Conservation (phyloP, 768 basidiomycete species). For the Peribolospora baueri region DNA sequence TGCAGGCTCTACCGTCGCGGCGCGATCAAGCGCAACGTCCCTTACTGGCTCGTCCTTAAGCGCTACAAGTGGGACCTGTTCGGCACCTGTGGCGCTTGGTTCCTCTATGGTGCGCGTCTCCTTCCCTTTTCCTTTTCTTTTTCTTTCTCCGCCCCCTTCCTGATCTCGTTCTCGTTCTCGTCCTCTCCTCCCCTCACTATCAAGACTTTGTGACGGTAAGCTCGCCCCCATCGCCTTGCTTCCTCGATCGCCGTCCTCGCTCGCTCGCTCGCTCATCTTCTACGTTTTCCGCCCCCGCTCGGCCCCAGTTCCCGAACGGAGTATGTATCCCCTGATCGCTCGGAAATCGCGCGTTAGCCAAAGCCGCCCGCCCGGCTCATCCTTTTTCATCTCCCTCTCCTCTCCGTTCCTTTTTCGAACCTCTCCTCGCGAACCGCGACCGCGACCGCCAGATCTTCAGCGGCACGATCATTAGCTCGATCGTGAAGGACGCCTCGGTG, state of each 20-base stretch:
- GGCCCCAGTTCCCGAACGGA: neutral
- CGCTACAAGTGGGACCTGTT: conserved; percentile 42
- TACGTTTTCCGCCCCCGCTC: neutral
- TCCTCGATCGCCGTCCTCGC: neutral
- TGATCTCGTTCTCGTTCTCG: conserved; percentile 10
- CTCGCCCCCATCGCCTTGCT: neutral
- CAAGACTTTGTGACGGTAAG: conserved; percentile 47
- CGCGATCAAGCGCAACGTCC: conserved; percentile 22
- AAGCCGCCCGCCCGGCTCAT: conserved; percentile 7
- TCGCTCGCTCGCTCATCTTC: neutral
- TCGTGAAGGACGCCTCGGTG: conserved; percentile 29
- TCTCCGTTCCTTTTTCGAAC: no score
- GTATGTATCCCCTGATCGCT: conserved; percentile 30
- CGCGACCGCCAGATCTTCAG: conserved; percentile 22
- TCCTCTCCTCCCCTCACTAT: neutral
- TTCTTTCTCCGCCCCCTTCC: conserved; percentile 19
- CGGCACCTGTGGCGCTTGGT: conserved; percentile 50
- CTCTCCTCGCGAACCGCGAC: no score
- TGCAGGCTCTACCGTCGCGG: conserved; percentile 6
- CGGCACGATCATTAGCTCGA: conserved; percentile 38
- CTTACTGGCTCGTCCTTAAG: conserved; percentile 35
- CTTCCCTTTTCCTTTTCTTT: conserved; percentile 2
- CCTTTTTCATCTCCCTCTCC: no score
- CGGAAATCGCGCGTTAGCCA: no score
- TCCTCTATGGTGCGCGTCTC: neutral